Evolutionary conservation across 106 monocot genomes (phyloP).

Genomic region (Apostasia shenzhenica): DNA sequence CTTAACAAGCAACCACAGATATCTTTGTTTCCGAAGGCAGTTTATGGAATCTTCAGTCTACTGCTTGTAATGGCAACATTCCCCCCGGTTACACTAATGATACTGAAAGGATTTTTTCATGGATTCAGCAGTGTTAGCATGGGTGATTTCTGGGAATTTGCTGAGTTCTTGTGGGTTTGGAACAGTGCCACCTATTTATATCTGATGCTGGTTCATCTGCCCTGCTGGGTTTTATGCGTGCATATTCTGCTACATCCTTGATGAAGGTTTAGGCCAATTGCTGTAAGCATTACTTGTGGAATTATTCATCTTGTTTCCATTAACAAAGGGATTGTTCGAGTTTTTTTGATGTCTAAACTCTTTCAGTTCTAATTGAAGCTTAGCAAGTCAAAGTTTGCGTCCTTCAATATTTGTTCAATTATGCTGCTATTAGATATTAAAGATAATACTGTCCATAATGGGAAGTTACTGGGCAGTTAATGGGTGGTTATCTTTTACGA

Average conservation of each 20-base stretch:
- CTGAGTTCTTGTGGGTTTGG: slow-evolving; percentile 70
- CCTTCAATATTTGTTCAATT: too few species aligned
- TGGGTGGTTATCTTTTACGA: too few species aligned
- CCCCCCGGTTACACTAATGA: slow-evolving; percentile 38
- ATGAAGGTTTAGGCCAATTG: neutral
- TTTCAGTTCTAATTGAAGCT: too few species aligned
- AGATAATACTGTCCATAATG: too few species aligned
- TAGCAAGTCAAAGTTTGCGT: too few species aligned
- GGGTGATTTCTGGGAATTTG: slow-evolving; percentile 58
- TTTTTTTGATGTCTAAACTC: too few species aligned
- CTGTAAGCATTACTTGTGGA: too few species aligned
- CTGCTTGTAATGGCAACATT: slow-evolving; percentile 39
- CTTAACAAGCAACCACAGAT: slow-evolving; percentile 19
- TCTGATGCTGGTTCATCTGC: slow-evolving; percentile 65
- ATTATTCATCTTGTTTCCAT: too few species aligned
- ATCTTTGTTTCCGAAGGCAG: neutral
- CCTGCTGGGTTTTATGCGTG: slow-evolving; percentile 78
- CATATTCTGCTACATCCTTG: slow-evolving; percentile 65
- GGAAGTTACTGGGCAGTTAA: too few species aligned
- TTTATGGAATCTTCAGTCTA: slow-evolving; percentile 25
- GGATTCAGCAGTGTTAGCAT: slow-evolving; percentile 26
- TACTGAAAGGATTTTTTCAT: slow-evolving; percentile 24
- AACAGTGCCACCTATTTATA: slow-evolving; percentile 88
- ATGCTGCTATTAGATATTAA: too few species aligned
- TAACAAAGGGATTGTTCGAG: too few species aligned